Evolutionary conservation across 2,329 filamentous ascomycete genomes (phyloP), one percentile per base, ranked within the genome.

Genomic region (Apiospora pterosperma): DNA sequence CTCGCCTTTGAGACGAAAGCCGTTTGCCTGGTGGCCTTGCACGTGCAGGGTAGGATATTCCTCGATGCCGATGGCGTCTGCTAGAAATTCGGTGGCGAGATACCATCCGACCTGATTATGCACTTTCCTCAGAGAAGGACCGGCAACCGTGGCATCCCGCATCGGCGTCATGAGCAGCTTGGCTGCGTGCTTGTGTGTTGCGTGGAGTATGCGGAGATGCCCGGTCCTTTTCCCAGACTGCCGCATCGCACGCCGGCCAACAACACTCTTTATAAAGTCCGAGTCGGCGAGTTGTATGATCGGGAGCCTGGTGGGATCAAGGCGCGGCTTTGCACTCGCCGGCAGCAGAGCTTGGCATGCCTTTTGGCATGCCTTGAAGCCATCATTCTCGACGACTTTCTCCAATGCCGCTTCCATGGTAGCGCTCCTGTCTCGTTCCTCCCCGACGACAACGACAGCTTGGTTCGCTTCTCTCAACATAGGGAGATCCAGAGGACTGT

Each of bases 381-480:
- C 73, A 1, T 72, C 68, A 1, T 73, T 62, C 0, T 77, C 68
- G 52, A 90, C 81, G 2, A 80, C 80, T 3, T 73, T 63, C 2
- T 55, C 19, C 55, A 90, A 76, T 0, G 68, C 74, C 1, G 12
- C 61, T 3, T 88, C 82, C 85, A 89, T 89, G 0, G 74, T 78
- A 41, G 77, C 80, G 71, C 84, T 89, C 62, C 85, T 78, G 0
- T 60, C 72, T 0, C 67, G 5, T 67, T 82, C 72, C 0, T 83
- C 73, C 0, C 85, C 84, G 3, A 87, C 84, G 0, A 90, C 80
- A 4, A 90, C 78, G 41, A 88, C 71, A 0, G 86, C 83, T 64
- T 82, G 65, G 67, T 89, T 74, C 0, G 88, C 87, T 38, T 75
- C 68, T 2, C 66, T 67, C 14, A 90, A 67, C 88, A 90, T 90